Evolutionary conservation across 768 basidiomycete species (phyloP), one percentile per base, ranked within the genome.

Genomic region (Phlebiopsis gigantea): DNA sequence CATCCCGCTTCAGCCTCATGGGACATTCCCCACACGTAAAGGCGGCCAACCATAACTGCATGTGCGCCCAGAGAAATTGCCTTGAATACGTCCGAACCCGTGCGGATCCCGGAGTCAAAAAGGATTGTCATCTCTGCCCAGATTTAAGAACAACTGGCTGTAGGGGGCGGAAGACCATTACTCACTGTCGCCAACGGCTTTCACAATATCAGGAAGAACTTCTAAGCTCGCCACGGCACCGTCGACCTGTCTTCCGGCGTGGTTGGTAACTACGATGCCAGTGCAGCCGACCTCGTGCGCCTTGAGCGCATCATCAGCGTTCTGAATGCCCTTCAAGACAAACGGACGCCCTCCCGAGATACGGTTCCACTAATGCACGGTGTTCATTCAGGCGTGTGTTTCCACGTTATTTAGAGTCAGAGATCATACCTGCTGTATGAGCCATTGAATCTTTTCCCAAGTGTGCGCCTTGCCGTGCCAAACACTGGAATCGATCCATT

Each of bases 211-310:
- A n/a, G 77, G 75, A 6, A 81, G 72, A 28, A 75, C 68, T 57
- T 80, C 79, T 42, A 81, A 66, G 53, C 77, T 78, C 17, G 72
- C 78, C 4, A 81, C 72, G 1, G 80, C 79, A 19, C 81, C 81
- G 63, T 84, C 81, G 39, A 82, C 77, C 63, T 82, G 80, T 24
- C 82, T 67, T 0, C 79, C 80, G 5, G 78, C 80, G 63, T 81
- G 79, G 59, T 80, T 82, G 19, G 77, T 78, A 10, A 80, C 79
- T n/a, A 82, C 77, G 49, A 81, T 78, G 5, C 80, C 79, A 52
- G 78, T 77, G 61, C 77, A 77, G 0, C 80, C 80, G 12, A 76
- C 53, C 17, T 77, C 72, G 15, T 72, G 66, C 4, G 79, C 79
- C 60, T 72, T 77, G n/a, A 67, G 60, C 0, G 81, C 80, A 58